Percentiles rank a stretch among this genome's conserved stretches.
Conservation (phyloP, 768 basidiomycete genomes). For the Suillus subaureus region DNA sequence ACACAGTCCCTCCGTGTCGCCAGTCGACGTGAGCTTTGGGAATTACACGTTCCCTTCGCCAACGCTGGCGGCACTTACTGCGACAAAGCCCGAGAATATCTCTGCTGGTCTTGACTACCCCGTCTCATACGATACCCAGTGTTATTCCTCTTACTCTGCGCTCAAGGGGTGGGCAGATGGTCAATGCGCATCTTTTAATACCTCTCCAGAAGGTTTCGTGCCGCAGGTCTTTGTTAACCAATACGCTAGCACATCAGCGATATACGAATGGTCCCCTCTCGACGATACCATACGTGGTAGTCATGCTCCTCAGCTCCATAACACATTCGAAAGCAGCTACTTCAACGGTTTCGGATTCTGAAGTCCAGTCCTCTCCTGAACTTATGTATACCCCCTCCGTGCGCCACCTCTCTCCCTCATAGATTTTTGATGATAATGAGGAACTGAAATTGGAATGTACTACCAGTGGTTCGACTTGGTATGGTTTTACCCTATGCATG, state of each 20-base stretch:
- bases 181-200: conserved; percentile 10
- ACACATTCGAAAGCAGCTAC: conserved; percentile 1
- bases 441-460: conserved; percentile 3
- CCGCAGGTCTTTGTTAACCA: conserved; percentile 33
- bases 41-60: conserved; percentile 21
- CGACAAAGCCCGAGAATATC: conserved; percentile 13
- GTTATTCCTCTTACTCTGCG: conserved; percentile 20
- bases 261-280: conserved; percentile 30
- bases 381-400: neutral
- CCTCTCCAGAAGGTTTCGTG: conserved; percentile 18
- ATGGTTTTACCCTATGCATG: neutral
- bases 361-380: neutral
- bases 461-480: neutral
- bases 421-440: neutral
- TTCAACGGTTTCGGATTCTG: neutral
- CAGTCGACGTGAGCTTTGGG: conserved; percentile 27
- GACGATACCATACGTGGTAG: conserved; percentile 15
- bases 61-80: conserved; percentile 18
- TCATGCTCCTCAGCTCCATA: neutral
- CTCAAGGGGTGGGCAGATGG: conserved; percentile 32
- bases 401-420: conserved; percentile 5
- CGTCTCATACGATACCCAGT: conserved; percentile 12
- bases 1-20: conserved; percentile 28
- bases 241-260: conserved; percentile 15
- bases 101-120: conserved; percentile 10